Percentiles rank a stretch among this genome's conserved stretches.
These are phyloP conservation scores for Trichothecium sympodiale DNA, from an alignment of 2,329 filamentous ascomycete species.

Conservation along the genomic window DNA sequence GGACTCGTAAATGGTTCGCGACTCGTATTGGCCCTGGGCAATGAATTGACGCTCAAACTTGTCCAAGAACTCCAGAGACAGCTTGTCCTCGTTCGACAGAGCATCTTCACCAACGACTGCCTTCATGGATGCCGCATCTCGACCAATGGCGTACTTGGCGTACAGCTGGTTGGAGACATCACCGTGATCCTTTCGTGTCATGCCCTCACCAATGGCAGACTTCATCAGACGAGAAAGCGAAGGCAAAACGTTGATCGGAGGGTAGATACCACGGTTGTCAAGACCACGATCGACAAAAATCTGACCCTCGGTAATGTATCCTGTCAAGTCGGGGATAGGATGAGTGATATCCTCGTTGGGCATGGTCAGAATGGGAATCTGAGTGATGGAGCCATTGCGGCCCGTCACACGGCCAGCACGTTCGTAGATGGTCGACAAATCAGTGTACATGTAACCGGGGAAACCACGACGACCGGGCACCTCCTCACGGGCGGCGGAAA, in stretches of 20 bases:
- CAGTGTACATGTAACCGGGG: slow-evolving; percentile 99
- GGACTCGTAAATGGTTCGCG: slow-evolving; percentile 82
- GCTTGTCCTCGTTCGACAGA: slow-evolving; percentile 88
- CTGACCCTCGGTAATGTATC: slow-evolving; percentile 98
- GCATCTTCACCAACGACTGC: slow-evolving; percentile 98
- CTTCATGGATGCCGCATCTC: slow-evolving; percentile 98
- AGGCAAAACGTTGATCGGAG: slow-evolving; percentile 95
- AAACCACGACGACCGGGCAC: slow-evolving; percentile 98
- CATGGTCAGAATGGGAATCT: slow-evolving; percentile 98
- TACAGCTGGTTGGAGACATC: slow-evolving; percentile 99
- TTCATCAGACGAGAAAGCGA: slow-evolving; percentile 99
- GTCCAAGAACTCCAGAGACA: slow-evolving; percentile 94
- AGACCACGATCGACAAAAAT: slow-evolving; percentile 94
- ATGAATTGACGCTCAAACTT: slow-evolving; percentile 98
- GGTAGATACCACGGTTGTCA: slow-evolving; percentile 94
- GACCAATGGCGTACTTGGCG: slow-evolving; percentile 98
- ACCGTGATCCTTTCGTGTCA: slow-evolving; percentile 92
- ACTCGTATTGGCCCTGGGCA: slow-evolving; percentile 83
- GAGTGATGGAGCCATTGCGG: slow-evolving; percentile 95
- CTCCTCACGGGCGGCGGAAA: slow-evolving; percentile 95
- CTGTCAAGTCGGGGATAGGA: slow-evolving; percentile 95
- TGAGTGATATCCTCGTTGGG: slow-evolving; percentile 99
- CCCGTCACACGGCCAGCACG: slow-evolving; percentile 95
- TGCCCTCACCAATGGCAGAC: slow-evolving; percentile 94
- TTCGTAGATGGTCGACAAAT: slow-evolving; percentile 99